Percentiles rank a stretch among this genome's conserved stretches.
These are phyloP conservation scores for Serendipita sp. DNA, from an alignment of 768 basidiomycete genomes.

Conservation along the genomic window DNA sequence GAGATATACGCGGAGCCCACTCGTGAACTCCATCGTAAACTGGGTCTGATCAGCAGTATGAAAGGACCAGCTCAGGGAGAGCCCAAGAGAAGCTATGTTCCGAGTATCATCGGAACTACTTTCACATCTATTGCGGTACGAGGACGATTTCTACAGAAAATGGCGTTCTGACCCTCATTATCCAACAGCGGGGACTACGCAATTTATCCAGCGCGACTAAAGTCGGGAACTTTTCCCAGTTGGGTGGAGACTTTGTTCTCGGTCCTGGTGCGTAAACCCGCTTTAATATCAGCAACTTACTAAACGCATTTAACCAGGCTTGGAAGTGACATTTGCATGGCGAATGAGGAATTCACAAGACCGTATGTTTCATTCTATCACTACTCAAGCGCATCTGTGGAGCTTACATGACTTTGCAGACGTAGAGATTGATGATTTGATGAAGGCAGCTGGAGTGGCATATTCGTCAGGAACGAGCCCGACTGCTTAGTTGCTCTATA, in stretches of 20 bases:
- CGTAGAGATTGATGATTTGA: slow-evolving; percentile 32
- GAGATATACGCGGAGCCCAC: slow-evolving; percentile 51
- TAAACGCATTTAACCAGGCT: not conserved
- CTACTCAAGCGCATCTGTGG: not conserved
- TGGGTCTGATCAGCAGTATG: slow-evolving; percentile 38
- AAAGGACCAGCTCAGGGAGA: slow-evolving; percentile 22
- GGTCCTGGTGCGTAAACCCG: slow-evolving; percentile 29
- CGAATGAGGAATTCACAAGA: slow-evolving; percentile 50
- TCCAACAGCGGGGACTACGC: not conserved
- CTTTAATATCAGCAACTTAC: not conserved
- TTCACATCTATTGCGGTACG: slow-evolving; percentile 6
- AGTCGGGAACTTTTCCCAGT: slow-evolving; percentile 36
- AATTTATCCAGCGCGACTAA: not conserved
- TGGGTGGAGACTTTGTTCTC: slow-evolving; percentile 49
- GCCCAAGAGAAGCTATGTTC: slow-evolving; percentile 15
- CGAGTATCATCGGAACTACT: slow-evolving; percentile 12
- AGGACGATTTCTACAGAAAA: not conserved
- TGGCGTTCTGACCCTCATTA: not conserved
- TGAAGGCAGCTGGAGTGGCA: slow-evolving; percentile 28
- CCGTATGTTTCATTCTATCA: slow-evolving; percentile 19
- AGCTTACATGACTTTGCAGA: slow-evolving; percentile 19
- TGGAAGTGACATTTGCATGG: slow-evolving; percentile 25
- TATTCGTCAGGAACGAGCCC: not conserved
- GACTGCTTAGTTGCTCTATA: too few relatives aligned
- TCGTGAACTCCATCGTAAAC: slow-evolving; percentile 36